phyloP scores from a whole-genome alignment of 768 basidiomycete genomes.

The Podaxis sp. region DNA sequence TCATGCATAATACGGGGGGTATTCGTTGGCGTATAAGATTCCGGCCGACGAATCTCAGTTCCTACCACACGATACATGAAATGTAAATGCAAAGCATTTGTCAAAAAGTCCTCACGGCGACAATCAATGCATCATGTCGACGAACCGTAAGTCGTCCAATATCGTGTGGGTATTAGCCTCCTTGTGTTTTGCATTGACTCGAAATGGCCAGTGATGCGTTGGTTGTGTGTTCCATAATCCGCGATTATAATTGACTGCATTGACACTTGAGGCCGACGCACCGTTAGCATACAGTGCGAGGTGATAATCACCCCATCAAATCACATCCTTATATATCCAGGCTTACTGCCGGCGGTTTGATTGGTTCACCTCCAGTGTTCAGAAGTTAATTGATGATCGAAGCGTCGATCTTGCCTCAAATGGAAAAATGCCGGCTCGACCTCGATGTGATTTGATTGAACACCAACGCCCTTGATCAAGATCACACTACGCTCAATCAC shows the following conservation, averaged over 20 bases:
- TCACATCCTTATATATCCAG: background rate
- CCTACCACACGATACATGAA: background rate
- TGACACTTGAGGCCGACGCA: background rate
- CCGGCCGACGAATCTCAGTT: no score
- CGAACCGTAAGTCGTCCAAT: background rate
- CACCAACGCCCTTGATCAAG: background rate
- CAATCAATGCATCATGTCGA: background rate
- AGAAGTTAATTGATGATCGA: background rate
- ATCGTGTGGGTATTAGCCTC: background rate
- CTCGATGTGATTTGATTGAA: background rate
- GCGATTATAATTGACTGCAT: background rate
- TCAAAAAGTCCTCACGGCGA: background rate
- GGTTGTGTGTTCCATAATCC: background rate
- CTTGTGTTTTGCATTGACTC: background rate
- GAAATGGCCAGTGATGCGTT: background rate
- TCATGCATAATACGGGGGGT: no score
- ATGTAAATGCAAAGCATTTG: background rate
- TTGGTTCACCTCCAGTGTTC: background rate
- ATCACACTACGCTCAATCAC: conserved; percentile 12
- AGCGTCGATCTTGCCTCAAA: background rate
- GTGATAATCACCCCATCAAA: background rate
- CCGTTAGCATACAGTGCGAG: background rate
- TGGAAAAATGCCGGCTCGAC: background rate
- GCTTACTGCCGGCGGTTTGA: background rate
- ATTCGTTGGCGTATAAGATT: no score